Base-by-base conservation (phyloP, 2,329 filamentous ascomycete species). In the Fusarium clavum region DNA sequence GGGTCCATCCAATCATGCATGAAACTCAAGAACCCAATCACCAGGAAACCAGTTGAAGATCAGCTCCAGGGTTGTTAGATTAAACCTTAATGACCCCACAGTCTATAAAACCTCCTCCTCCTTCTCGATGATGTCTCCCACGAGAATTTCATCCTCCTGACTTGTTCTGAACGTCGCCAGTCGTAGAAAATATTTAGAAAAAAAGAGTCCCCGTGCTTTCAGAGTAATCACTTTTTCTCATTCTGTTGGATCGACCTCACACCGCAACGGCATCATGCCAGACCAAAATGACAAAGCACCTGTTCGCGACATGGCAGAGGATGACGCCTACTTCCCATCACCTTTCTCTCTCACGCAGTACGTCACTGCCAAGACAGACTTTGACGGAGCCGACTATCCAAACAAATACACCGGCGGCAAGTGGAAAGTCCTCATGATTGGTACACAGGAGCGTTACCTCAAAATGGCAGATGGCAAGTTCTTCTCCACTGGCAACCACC, bases 391-490 rank as follows among this genome's bases (percentile, higher is more conserved):
- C 30, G 57, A 60, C n/a, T 60, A 60, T 11, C 52, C 57, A 0
- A 57, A 60, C 8, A 60, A 60, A 9, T 57, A 60, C 41, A 40
- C 52, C 6, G 52, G 41, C 16, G 57, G 30, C 10, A 60, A 60
- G 6, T 60, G 57, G 57, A 60, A 60, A 8, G 29, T 60, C 10
- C 57, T 60, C 9, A 38, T 60, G 40, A 60, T 60, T 3, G 40
- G 52, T 4, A 60, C 57, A 0, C 57, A 60, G 18, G 57, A 60
- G 25, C 57, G 57, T 1, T 60, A 60, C 8, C 57, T 60, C 13
- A 60, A 57, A 1, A 60, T 60, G 57, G 57, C 57, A 30, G 57
- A 60, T 2, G 57, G 57, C n/a, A 60, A 60, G 24, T 46, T 60
- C 16, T 60, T 60, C 16, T 60, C 57, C 3, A 60, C 57, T 1